Conservation (phyloP, 2,329 filamentous ascomycete species). For the Aspergillus ruber region DNA sequence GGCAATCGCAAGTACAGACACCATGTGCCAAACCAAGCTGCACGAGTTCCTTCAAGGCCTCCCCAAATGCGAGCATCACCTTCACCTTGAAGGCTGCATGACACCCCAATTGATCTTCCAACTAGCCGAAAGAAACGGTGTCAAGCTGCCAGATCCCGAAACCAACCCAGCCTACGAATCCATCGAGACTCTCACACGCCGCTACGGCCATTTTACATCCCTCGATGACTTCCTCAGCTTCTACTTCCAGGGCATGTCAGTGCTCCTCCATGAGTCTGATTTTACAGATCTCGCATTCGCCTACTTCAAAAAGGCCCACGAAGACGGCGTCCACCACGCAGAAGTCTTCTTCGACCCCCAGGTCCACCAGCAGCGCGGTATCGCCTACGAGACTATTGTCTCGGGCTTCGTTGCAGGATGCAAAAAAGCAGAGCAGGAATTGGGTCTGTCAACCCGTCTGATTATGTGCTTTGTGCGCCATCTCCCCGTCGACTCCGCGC, state of each 20-base stretch:
- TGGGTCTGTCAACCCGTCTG: conserved; percentile 60
- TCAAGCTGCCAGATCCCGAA: conserved; percentile 49
- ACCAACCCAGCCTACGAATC: conserved; percentile 60
- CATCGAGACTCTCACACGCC: conserved; percentile 50
- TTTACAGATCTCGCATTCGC: conserved; percentile 66
- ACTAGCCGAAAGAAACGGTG: conserved; percentile 60
- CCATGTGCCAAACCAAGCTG: conserved; percentile 52
- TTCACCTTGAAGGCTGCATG: conserved; percentile 72
- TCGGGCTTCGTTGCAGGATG: conserved; percentile 57
- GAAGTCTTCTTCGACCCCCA: conserved; percentile 80
- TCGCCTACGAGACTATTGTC: conserved; percentile 59
- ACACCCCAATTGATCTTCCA: conserved; percentile 63
- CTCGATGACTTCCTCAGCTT: conserved; percentile 73
- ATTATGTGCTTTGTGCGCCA: conserved; percentile 70
- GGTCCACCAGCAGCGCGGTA: conserved; percentile 59
- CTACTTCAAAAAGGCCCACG: conserved; percentile 61
- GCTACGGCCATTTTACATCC: conserved; percentile 62
- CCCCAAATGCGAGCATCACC: conserved; percentile 76
- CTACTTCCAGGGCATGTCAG: conserved; percentile 71
- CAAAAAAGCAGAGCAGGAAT: conserved; percentile 52
- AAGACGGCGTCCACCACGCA: conserved; percentile 62
- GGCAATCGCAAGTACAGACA: background rate
- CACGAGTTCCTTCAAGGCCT: conserved; percentile 58
- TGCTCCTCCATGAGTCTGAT: conserved; percentile 59
- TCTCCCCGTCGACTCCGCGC: conserved; percentile 55